Conservation (phyloP, 805 yeast species). For the Wickerhamomyces chaumierensis region DNA sequence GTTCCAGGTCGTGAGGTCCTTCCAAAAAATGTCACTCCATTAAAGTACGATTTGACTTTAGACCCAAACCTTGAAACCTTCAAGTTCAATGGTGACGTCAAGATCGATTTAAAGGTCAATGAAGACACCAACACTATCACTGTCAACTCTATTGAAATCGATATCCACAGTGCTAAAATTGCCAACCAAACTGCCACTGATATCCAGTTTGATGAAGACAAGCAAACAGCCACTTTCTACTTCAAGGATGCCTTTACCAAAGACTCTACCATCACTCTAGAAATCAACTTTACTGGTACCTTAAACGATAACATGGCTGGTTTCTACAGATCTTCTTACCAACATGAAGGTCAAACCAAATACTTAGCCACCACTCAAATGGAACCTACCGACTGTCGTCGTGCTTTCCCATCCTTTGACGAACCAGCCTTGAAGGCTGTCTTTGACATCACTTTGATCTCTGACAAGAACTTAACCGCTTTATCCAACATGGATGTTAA, state of each 20-base stretch:
- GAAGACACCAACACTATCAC: slow-evolving; percentile 35
- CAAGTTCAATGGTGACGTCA: slow-evolving; percentile 45
- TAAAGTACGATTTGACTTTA: slow-evolving; percentile 57
- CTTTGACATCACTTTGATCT: slow-evolving; percentile 52
- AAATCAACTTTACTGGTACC: slow-evolving; percentile 45
- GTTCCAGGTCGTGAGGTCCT: slow-evolving; percentile 31
- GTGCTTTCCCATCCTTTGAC: slow-evolving; percentile 82
- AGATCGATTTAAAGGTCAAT: slow-evolving; percentile 42
- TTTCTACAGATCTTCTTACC: slow-evolving; percentile 62
- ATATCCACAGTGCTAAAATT: slow-evolving; percentile 37
- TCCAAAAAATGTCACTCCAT: slow-evolving; percentile 60
- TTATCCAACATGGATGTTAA: slow-evolving; percentile 62
- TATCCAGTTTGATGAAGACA: slow-evolving; percentile 34
- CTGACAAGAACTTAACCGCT: slow-evolving; percentile 43
- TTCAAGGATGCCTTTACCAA: slow-evolving; percentile 33
- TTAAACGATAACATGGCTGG: slow-evolving; percentile 77
- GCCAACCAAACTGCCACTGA: slow-evolving; percentile 24
- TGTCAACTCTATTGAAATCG: slow-evolving; percentile 58
- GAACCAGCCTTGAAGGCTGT: slow-evolving; percentile 74
- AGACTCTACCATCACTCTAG: slow-evolving; percentile 32
- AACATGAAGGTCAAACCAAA: slow-evolving; percentile 49
- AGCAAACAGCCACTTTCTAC: slow-evolving; percentile 53
- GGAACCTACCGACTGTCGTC: slow-evolving; percentile 80
- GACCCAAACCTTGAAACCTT: slow-evolving; percentile 52
- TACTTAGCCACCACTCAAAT: slow-evolving; percentile 77